phyloP scores from a whole-genome alignment of 2,329 filamentous ascomycete genomes.

The Escovopsis sp. region DNA sequence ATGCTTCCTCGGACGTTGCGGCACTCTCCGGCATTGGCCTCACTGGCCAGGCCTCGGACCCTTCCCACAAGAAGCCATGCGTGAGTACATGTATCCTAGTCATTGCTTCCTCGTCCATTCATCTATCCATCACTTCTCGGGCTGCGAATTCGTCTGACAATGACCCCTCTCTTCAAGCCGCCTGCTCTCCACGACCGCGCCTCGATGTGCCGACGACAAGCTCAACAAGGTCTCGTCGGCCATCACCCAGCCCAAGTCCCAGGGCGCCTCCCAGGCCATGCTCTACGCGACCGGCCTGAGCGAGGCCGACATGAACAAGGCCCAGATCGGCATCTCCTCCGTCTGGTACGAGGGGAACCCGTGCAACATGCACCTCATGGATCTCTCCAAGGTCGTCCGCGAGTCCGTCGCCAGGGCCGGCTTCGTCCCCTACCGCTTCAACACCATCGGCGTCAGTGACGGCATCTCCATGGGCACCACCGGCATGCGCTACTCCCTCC shows the following conservation, averaged over 20 bases:
- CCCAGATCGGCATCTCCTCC: slow-evolving; percentile 93
- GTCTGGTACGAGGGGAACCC: slow-evolving; percentile 98
- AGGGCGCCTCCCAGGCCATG: slow-evolving; percentile 98
- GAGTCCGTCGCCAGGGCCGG: slow-evolving; percentile 52
- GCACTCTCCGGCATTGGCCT: slow-evolving; percentile 5
- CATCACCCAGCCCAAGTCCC: slow-evolving; percentile 95
- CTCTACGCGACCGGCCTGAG: slow-evolving; percentile 85
- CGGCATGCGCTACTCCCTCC: slow-evolving; percentile 90
- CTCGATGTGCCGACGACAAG: slow-evolving; percentile 33
- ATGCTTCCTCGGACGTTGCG: slow-evolving; percentile 9
- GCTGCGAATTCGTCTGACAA: not conserved
- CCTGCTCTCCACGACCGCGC: slow-evolving; percentile 34
- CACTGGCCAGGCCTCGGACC: slow-evolving; percentile 7
- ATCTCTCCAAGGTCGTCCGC: slow-evolving; percentile 64
- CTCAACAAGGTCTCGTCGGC: slow-evolving; percentile 73
- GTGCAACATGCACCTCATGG: slow-evolving; percentile 97
- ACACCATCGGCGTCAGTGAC: slow-evolving; percentile 95
- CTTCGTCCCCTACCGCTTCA: slow-evolving; percentile 91
- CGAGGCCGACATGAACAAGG: slow-evolving; percentile 83
- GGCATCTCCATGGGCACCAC: slow-evolving; percentile 97
- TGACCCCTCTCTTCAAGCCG: slow-evolving; percentile 22
- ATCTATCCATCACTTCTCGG: too few species aligned
- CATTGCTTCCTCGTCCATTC: not conserved
- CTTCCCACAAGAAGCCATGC: slow-evolving; percentile 6
- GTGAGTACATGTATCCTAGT: slow-evolving; percentile 4